Percentiles rank a stretch among this genome's conserved stretches.
phyloP scores from a whole-genome alignment of 1,284 basidiomycete species.

The Pascua guehoae region DNA sequence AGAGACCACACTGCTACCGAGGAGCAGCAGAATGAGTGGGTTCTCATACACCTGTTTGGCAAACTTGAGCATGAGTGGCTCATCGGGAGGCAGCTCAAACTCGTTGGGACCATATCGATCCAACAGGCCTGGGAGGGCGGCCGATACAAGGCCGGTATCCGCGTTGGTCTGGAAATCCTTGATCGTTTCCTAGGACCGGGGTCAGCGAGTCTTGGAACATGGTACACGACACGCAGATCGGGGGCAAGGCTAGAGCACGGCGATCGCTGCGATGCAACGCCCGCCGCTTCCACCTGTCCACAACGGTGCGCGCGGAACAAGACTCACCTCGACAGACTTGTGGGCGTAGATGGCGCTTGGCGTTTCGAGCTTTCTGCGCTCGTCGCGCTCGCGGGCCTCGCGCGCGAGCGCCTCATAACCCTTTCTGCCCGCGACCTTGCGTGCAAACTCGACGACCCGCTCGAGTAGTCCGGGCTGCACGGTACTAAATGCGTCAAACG shows the following conservation, averaged over 20 bases:
- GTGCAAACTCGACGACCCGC: slow-evolving; percentile 17
- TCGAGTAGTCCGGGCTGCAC: slow-evolving; percentile 1
- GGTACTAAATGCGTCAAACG: slow-evolving; percentile 4
- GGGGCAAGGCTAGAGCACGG: slow-evolving; percentile 13
- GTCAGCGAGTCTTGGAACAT: too few relatives aligned
- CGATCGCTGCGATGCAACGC: slow-evolving; percentile 1
- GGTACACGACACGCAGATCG: too few relatives aligned
- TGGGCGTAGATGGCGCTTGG: slow-evolving; percentile 45
- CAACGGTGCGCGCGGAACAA: background rate
- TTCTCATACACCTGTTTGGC: slow-evolving; percentile 84
- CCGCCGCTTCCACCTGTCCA: too few relatives aligned
- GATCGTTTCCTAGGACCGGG: slow-evolving; percentile 33
- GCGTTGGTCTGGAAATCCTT: slow-evolving; percentile 60
- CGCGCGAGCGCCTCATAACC: slow-evolving; percentile 31
- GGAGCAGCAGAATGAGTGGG: slow-evolving; percentile 82
- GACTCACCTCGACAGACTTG: slow-evolving; percentile 38
- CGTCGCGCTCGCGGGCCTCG: slow-evolving; percentile 19
- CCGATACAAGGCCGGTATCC: slow-evolving; percentile 60
- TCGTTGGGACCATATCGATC: slow-evolving; percentile 83
- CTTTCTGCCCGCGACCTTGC: slow-evolving; percentile 25
- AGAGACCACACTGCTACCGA: slow-evolving; percentile 82
- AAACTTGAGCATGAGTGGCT: slow-evolving; percentile 80
- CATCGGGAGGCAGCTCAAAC: slow-evolving; percentile 79
- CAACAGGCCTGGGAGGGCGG: slow-evolving; percentile 65
- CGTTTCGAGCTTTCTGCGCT: slow-evolving; percentile 42